Percentiles rank a stretch among this genome's conserved stretches.
Conservation (phyloP, 2,329 filamentous ascomycete species). For the Venturia oleaginea region DNA sequence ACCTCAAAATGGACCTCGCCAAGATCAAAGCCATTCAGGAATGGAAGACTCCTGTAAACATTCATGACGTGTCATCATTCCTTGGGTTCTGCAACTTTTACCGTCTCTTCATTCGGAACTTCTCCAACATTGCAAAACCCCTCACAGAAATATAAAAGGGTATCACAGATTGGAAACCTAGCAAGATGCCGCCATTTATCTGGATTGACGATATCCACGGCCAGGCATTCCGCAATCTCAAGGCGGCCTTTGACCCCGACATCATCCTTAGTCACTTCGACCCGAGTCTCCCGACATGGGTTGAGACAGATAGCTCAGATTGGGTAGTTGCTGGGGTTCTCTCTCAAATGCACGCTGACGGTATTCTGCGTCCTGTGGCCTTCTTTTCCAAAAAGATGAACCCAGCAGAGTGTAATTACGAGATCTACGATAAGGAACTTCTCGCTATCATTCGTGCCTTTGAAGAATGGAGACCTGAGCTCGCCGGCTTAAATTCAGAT, state of each 20-base stretch:
- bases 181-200: background rate
- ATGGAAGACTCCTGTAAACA: slow-evolving; percentile 18
- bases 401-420: slow-evolving; percentile 14
- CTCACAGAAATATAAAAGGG: slow-evolving; percentile 16
- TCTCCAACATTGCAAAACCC: slow-evolving; percentile 16
- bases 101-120: slow-evolving; percentile 20
- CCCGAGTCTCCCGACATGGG: slow-evolving; percentile 7
- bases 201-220: background rate
- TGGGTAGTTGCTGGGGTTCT: slow-evolving; percentile 8
- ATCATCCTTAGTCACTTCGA: slow-evolving; percentile 19
- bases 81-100: slow-evolving; percentile 26
- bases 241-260: slow-evolving; percentile 16
- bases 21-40: slow-evolving; percentile 17
- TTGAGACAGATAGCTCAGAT: slow-evolving; percentile 20
- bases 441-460: slow-evolving; percentile 23
- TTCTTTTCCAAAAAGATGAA: slow-evolving; percentile 20
- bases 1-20: slow-evolving; percentile 18
- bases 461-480: slow-evolving; percentile 20
- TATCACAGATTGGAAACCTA: background rate
- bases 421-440: slow-evolving; percentile 25
- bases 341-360: slow-evolving; percentile 13
- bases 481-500: slow-evolving; percentile 13
- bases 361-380: slow-evolving; percentile 15
- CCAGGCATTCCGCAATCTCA: slow-evolving; percentile 10
- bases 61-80: slow-evolving; percentile 17